Conservation (phyloP, 176 grass and related monocot genomes). For the Oryza australiensis region DNA sequence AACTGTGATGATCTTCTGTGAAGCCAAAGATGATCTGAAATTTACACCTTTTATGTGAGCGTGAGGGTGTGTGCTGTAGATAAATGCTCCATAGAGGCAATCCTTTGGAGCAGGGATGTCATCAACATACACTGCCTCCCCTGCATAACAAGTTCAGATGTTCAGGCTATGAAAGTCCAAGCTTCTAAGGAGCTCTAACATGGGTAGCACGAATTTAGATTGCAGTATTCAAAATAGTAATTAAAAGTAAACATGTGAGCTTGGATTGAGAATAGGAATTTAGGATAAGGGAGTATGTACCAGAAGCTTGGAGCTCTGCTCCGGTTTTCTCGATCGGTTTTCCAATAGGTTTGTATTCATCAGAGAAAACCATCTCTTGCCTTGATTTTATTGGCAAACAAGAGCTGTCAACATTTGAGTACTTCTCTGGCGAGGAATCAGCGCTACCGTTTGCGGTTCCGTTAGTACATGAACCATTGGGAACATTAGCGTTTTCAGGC, state of each 20-base stretch:
- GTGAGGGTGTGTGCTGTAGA: slow-evolving; percentile 73
- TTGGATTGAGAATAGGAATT: neutral
- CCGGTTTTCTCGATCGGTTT: slow-evolving; percentile 67
- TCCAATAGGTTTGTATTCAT: slow-evolving; percentile 72
- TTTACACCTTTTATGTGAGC: slow-evolving; percentile 57
- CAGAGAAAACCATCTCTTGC: slow-evolving; percentile 56
- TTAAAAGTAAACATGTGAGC: neutral
- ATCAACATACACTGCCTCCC: slow-evolving; percentile 85
- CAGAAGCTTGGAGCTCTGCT: slow-evolving; percentile 86
- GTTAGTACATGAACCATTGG: slow-evolving; percentile 23
- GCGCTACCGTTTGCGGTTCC: slow-evolving; percentile 2
- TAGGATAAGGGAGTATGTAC: slow-evolving; percentile 41
- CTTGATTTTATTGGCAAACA: slow-evolving; percentile 53
- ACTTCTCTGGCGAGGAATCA: neutral
- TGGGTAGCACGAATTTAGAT: slow-evolving; percentile 7
- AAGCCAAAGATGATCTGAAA: slow-evolving; percentile 58
- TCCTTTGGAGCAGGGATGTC: slow-evolving; percentile 82
- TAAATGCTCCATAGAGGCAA: slow-evolving; percentile 88
- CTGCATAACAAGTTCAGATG: slow-evolving; percentile 37
- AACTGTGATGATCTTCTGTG: slow-evolving; percentile 60
- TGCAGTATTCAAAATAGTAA: neutral
- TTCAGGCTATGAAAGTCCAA: neutral
- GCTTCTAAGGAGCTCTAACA: neutral
- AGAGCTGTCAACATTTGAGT: neutral
- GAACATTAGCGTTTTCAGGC: slow-evolving; percentile 11